Evolutionary conservation across 352 stramenopile species (phyloP).

Genomic region (Globisporangium solare): DNA sequence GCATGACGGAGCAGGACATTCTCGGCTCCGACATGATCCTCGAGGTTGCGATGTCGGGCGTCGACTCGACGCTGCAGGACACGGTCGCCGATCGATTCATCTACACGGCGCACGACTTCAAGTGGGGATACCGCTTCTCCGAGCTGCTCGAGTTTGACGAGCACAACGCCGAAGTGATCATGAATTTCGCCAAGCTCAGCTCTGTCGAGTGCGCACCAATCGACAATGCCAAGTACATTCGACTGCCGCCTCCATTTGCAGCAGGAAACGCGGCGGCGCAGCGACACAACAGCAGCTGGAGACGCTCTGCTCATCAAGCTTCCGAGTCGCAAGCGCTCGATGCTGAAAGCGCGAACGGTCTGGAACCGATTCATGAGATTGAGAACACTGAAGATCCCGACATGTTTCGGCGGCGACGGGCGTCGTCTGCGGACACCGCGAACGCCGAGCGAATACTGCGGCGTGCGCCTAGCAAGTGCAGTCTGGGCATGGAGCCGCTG

Average conservation of each 20-base stretch:
- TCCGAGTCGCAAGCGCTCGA: too few species aligned
- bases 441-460: constrained; percentile 6
- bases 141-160: constrained; percentile 74
- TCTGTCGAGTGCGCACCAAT: constrained; percentile 50
- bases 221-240: constrained; percentile 40
- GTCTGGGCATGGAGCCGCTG: constrained; percentile 62
- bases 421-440: constrained; percentile 16
- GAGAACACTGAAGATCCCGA: constrained; percentile 6
- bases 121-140: constrained; percentile 69
- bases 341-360: too few species aligned
- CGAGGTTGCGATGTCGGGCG: constrained; percentile 67
- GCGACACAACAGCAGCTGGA: too few species aligned
- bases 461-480: constrained; percentile 32
- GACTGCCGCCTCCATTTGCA: constrained; percentile 14
- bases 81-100: constrained; percentile 77
- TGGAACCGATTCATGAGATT: constrained; percentile 11
- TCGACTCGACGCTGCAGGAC: constrained; percentile 82
- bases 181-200: constrained; percentile 80
- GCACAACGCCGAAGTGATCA: constrained; percentile 53
- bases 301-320: too few species aligned
- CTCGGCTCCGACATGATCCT: constrained; percentile 68
- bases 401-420: constrained; percentile 11
- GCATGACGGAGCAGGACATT: constrained; percentile 56
- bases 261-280: neutral
- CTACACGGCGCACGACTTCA: constrained; percentile 63